Evolutionary conservation across 1,139 yeast genomes (phyloP).

Genomic region (Pichia kudriavzevii): DNA sequence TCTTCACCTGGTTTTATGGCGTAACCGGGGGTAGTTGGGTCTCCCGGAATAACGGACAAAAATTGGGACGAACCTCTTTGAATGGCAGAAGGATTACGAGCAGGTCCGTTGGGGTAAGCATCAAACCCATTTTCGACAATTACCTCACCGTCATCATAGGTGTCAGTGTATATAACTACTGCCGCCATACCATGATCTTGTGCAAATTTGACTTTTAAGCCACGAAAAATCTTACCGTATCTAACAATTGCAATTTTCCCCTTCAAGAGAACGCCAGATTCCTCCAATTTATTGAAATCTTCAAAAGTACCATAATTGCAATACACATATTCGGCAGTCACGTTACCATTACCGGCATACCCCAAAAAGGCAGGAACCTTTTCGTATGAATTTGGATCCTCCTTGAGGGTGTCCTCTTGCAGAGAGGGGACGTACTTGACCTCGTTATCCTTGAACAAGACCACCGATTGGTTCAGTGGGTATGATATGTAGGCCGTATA

Average conservation of each 20-base stretch:
- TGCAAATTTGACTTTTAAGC: conserved; percentile 62
- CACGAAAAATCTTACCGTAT: conserved; percentile 56
- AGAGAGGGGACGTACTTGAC: conserved; percentile 53
- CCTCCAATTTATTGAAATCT: conserved; percentile 41
- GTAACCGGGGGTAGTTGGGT: conserved; percentile 83
- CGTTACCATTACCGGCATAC: conserved; percentile 63
- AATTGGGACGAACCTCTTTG: conserved; percentile 84
- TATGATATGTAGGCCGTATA: conserved; percentile 56
- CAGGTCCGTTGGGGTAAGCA: conserved; percentile 61
- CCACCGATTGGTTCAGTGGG: conserved; percentile 49
- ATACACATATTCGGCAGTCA: conserved; percentile 48
- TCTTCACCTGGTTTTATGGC: conserved; percentile 62
- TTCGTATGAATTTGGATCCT: conserved; percentile 57
- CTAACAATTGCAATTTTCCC: conserved; percentile 54
- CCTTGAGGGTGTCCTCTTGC: conserved; percentile 61
- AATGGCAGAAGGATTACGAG: conserved; percentile 60
- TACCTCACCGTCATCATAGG: conserved; percentile 53
- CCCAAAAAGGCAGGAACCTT: conserved; percentile 58
- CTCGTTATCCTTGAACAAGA: conserved; percentile 30
- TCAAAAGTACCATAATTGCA: conserved; percentile 54
- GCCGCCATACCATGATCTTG: conserved; percentile 57
- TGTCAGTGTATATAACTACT: conserved; percentile 56
- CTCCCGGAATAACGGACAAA: conserved; percentile 73
- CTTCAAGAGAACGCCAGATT: conserved; percentile 38
- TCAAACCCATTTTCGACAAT: conserved; percentile 43